Evolutionary conservation across 1,139 yeast genomes (phyloP).

Genomic region (Saccharomyces hybrid): DNA sequence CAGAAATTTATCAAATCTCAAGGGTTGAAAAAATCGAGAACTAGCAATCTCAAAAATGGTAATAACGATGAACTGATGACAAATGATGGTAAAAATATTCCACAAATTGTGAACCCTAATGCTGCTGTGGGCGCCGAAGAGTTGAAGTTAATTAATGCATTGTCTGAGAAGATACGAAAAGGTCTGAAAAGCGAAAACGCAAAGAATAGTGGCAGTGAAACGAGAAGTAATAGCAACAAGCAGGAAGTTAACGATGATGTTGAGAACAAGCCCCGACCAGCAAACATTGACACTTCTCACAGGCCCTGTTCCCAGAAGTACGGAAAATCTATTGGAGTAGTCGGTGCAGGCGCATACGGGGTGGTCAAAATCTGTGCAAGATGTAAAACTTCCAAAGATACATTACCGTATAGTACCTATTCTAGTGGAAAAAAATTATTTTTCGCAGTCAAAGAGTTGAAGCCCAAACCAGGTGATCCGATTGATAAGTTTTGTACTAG

Average conservation of each 20-base stretch:
- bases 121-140: conserved; percentile 57
- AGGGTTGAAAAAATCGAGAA: conserved; percentile 4
- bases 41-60: conserved; percentile 2
- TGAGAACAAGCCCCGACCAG: conserved; percentile 2
- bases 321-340: conserved; percentile 55
- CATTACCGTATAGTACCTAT: conserved; percentile 21
- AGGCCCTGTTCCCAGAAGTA: conserved; percentile 39
- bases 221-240: background rate
- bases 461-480: conserved; percentile 42
- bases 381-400: conserved; percentile 31
- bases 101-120: conserved; percentile 30
- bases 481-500: conserved; percentile 56
- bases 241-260: conserved; percentile 6
- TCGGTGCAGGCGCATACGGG: conserved; percentile 69
- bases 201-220: conserved; percentile 19
- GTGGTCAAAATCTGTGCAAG: conserved; percentile 50
- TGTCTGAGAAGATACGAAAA: conserved; percentile 38
- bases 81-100: conserved; percentile 32
- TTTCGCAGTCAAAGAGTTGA: conserved; percentile 70
- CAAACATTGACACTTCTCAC: conserved; percentile 22
- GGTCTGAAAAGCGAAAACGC: conserved; percentile 11
- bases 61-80: conserved; percentile 16
- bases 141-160: conserved; percentile 42
- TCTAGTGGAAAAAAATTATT: conserved; percentile 30
- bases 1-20: conserved; percentile 4